Conservation (phyloP, 2,329 filamentous ascomycete genomes). For the Pestalotiopsis sp. region DNA sequence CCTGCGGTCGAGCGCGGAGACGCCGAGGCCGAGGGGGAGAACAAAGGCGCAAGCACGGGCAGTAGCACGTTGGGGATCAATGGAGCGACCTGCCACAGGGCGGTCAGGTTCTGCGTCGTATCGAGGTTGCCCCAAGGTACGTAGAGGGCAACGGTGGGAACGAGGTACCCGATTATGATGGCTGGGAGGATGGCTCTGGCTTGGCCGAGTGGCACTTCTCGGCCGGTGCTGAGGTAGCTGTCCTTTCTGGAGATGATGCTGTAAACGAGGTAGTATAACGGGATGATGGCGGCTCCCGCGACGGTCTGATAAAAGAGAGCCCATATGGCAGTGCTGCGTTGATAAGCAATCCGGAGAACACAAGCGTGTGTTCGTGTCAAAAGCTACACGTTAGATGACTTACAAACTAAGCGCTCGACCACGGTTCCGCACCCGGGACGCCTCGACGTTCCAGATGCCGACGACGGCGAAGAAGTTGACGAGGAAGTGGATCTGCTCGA, state of each 20-base stretch:
- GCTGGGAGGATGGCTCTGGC: constrained; percentile 25
- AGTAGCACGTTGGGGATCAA: constrained; percentile 25
- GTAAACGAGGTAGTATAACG: constrained; percentile 27
- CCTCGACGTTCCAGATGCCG: constrained; percentile 28
- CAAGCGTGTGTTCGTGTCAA: neutral
- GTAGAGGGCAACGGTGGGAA: constrained; percentile 27
- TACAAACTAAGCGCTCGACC: constrained; percentile 27
- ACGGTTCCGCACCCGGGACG: constrained; percentile 22
- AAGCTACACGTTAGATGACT: constrained; percentile 13
- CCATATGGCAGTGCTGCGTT: constrained; percentile 22
- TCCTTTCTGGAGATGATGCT: constrained; percentile 19
- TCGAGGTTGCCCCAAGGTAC: constrained; percentile 18
- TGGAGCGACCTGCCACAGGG: constrained; percentile 30
- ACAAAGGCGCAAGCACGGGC: neutral
- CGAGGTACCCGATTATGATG: constrained; percentile 25
- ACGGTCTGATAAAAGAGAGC: constrained; percentile 29
- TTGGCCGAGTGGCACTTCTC: constrained; percentile 21
- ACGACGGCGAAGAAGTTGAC: constrained; percentile 28
- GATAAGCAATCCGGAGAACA: neutral
- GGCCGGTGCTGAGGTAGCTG: constrained; percentile 22
- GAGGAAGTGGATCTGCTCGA: constrained; percentile 31
- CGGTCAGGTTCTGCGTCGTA: constrained; percentile 23
- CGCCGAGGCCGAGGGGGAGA: neutral
- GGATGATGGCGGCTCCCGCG: constrained; percentile 26
- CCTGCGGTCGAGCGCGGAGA: neutral